These are phyloP conservation scores for Colletotrichum lupini DNA, from an alignment of 2,329 filamentous ascomycete species.

Conservation along the genomic window DNA sequence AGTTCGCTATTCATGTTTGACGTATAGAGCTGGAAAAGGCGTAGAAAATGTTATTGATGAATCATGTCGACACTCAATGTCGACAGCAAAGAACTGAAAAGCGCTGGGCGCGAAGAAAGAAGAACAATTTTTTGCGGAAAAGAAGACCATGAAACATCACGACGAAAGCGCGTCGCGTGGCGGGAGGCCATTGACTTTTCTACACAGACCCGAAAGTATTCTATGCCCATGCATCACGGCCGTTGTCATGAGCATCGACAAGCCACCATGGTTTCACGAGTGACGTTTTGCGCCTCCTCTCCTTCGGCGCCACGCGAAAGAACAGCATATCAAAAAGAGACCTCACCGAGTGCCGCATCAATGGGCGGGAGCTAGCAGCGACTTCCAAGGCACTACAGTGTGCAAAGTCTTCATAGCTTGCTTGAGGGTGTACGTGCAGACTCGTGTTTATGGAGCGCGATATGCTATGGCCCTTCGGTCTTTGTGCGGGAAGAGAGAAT, in stretches of 20 bases:
- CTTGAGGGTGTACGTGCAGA: neutral
- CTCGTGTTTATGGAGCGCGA: neutral
- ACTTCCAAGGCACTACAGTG: neutral
- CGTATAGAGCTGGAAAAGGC: neutral
- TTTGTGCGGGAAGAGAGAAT: neutral
- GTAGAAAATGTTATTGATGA: neutral
- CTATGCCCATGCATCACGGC: neutral
- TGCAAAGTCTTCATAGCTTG: neutral
- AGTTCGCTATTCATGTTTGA: conserved; percentile 4
- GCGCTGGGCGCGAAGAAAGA: neutral
- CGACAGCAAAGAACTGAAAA: neutral
- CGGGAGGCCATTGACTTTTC: conserved; percentile 11
- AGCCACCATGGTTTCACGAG: conserved; percentile 20
- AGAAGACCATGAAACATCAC: neutral
- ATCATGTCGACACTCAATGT: conserved; percentile 22
- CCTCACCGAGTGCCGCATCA: neutral
- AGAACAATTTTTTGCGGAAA: neutral
- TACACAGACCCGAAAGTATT: neutral
- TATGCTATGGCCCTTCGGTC: neutral
- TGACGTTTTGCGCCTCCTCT: neutral
- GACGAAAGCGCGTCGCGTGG: neutral
- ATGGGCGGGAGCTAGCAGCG: conserved; percentile 15
- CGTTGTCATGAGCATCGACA: neutral
- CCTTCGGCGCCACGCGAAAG: conserved; percentile 8
- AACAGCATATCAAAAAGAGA: conserved; percentile 7